phyloP scores from a whole-genome alignment of 169 alveolate genomes.

The Eimeria maxima region DNA sequence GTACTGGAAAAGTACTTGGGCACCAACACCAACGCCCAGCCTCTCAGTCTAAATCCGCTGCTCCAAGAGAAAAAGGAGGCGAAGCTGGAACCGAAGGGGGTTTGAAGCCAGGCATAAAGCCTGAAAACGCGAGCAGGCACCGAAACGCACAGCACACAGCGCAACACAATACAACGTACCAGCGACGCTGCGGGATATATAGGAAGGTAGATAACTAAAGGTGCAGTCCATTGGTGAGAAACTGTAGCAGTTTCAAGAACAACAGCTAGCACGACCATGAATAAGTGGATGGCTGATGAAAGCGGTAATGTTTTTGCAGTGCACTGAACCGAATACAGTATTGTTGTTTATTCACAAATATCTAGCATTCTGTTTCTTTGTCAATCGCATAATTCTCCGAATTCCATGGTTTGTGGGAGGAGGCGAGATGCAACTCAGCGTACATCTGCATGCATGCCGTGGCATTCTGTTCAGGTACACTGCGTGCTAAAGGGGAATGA shows the following conservation, averaged over 20 bases:
- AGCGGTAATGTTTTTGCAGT: background rate
- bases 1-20: conserved; percentile 75
- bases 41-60: conserved; percentile 72
- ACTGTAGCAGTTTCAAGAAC: background rate
- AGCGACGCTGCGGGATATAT: background rate
- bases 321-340: background rate
- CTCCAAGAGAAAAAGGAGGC: conserved; percentile 79
- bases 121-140: conserved; percentile 30
- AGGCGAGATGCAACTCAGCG: background rate
- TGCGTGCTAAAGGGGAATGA: conserved; percentile 75
- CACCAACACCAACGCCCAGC: conserved; percentile 66
- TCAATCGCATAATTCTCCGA: background rate
- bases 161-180: background rate
- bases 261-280: background rate
- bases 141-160: background rate
- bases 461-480: conserved; percentile 66
- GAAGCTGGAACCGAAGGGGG: conserved; percentile 79
- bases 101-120: conserved; percentile 82
- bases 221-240: background rate
- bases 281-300: background rate
- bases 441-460: conserved; percentile 82
- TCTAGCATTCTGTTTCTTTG: background rate
- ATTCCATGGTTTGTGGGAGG: background rate
- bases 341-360: background rate
- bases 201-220: background rate